Evolutionary conservation across 176 grass and related monocot genomes (phyloP), one percentile per base, ranked within the genome.

Genomic region (Carex cristatella): DNA sequence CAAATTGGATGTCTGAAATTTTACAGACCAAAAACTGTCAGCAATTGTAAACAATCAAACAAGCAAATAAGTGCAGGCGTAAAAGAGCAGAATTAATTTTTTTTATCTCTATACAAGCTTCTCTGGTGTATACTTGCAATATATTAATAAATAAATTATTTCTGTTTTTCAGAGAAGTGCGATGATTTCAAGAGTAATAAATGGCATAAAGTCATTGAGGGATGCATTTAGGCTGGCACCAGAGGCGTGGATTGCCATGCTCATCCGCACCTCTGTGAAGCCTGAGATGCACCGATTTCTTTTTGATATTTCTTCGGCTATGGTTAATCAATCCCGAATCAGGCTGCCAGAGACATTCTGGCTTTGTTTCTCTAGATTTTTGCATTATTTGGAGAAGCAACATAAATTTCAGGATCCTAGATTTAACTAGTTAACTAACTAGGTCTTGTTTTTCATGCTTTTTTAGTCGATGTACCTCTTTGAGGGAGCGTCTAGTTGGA

Each of bases 291-390:
- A 91, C 59, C 85, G 81, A 60, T 97, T 97, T 88, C 27, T 97
- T 86, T 67, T 94, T 64, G 92, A 98, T 79, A 75, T 93, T 55
- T 86, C 84, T 82, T 83, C 81, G 10, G 84, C 95, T 32, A 49
- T 94, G 37, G 85, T 44, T 81, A 87, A 61, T 42, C 86, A 98
- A 91, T 98, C 83, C 75, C 23, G 51, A 54, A 70, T 84, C 63
- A 98, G 94, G 82, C 69, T 93, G 80, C 91, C 88, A n/a, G 89
- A 98, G 88, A 88, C 89, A 87, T 91, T 92, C 79, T 94, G 91
- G 89, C 83, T 91, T 76, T 93, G 86, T 87, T 88, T 93, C 55
- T 98, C 91, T 10, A 93, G 79, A 90, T 91, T 91, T 86, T 85
- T 98, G 74, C 94, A 90, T 83, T 90, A 91, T 65, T 83, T 93